Conservation (phyloP, 768 basidiomycete species). For the Lactifluus pinguis region DNA sequence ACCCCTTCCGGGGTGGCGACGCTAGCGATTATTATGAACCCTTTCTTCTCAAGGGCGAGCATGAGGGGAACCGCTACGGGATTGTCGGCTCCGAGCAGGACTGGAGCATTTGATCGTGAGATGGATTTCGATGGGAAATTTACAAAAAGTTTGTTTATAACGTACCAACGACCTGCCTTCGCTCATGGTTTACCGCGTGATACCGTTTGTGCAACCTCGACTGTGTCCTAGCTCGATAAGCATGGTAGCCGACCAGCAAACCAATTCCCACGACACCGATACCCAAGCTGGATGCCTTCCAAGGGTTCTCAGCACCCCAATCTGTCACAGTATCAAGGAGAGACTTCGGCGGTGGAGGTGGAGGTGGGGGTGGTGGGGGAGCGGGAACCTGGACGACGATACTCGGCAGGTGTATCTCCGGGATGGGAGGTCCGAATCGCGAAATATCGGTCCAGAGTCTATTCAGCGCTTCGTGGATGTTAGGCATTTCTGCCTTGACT, state of each 20-base stretch:
- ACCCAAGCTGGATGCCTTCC: slow-evolving; percentile 46
- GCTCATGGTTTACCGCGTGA: slow-evolving; percentile 27
- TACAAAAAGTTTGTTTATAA: slow-evolving; percentile 8
- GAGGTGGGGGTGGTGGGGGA: slow-evolving; percentile 42
- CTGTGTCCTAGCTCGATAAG: slow-evolving; percentile 20
- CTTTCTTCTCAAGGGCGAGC: slow-evolving; percentile 62
- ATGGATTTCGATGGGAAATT: slow-evolving; percentile 1
- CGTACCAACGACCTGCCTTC: slow-evolving; percentile 39
- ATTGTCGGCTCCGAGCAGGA: slow-evolving; percentile 75
- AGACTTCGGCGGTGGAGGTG: slow-evolving; percentile 35
- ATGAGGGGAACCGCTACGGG: slow-evolving; percentile 66
- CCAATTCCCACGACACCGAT: slow-evolving; percentile 53
- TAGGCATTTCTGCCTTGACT: slow-evolving; percentile 52
- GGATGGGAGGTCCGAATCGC: slow-evolving; percentile 53
- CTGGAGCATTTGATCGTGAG: slow-evolving; percentile 29
- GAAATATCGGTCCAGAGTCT: slow-evolving; percentile 72
- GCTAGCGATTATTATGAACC: slow-evolving; percentile 77
- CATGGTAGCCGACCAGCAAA: slow-evolving; percentile 49
- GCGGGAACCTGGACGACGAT: slow-evolving; percentile 71
- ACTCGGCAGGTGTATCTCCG: slow-evolving; percentile 50
- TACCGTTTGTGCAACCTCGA: slow-evolving; percentile 20
- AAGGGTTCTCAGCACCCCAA: slow-evolving; percentile 54
- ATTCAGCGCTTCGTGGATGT: slow-evolving; percentile 54
- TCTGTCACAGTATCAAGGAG: slow-evolving; percentile 38
- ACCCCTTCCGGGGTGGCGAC: slow-evolving; percentile 64